Percentiles rank a stretch among this genome's conserved stretches.
These are phyloP conservation scores for Cryphonectria parasitica DNA, from an alignment of 2,329 filamentous ascomycete genomes.

Conservation along the genomic window DNA sequence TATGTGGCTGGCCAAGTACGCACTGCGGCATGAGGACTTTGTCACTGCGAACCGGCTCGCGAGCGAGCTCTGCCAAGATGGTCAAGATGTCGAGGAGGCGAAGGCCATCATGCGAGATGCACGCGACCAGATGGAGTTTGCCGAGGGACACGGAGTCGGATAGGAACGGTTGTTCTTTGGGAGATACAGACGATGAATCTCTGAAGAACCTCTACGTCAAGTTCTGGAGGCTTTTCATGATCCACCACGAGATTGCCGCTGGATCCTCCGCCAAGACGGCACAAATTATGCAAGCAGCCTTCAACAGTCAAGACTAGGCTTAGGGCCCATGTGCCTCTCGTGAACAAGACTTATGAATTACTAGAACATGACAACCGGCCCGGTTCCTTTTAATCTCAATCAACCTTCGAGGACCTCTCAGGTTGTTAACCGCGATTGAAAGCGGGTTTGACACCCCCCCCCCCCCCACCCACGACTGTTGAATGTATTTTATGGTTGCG, in stretches of 20 bases:
- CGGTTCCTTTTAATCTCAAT: neutral
- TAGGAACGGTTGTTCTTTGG: slow-evolving; percentile 13
- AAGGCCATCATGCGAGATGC: slow-evolving; percentile 91
- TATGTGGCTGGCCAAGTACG: slow-evolving; percentile 88
- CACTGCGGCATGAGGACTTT: slow-evolving; percentile 77
- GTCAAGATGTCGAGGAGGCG: slow-evolving; percentile 94
- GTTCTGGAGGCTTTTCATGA: neutral
- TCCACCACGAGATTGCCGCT: neutral
- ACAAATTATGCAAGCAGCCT: neutral
- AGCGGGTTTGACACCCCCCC: neutral
- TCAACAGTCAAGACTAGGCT: neutral
- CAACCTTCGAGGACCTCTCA: neutral
- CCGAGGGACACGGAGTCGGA: slow-evolving; percentile 32
- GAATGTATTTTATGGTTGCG: neutral
- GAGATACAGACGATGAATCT: neutral
- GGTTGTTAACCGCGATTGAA: no score
- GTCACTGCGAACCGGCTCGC: slow-evolving; percentile 78
- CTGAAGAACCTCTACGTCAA: neutral
- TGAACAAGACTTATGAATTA: slow-evolving; percentile 2
- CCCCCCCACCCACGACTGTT: no score
- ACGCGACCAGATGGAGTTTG: slow-evolving; percentile 69
- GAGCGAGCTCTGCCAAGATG: slow-evolving; percentile 92
- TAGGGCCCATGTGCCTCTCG: neutral
- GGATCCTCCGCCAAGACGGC: neutral
- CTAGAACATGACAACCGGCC: slow-evolving; percentile 20